Conservation (phyloP, 202 grass and related monocot species). For the Carex sylvatica region DNA sequence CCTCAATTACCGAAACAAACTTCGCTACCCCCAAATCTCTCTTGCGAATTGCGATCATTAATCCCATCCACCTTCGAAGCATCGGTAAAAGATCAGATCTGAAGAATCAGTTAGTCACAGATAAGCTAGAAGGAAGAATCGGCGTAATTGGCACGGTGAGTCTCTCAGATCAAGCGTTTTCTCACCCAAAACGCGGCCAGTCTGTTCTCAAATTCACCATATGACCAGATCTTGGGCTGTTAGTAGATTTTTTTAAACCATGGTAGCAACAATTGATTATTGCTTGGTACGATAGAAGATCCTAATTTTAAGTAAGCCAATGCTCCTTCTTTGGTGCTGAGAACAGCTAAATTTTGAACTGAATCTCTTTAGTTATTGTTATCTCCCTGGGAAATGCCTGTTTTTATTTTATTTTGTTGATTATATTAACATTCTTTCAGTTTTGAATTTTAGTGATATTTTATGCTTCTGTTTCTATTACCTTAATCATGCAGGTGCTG, state of each 20-base stretch:
- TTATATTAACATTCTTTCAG: not conserved
- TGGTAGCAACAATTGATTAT: not conserved
- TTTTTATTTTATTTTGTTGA: not conserved
- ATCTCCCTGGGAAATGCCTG: not conserved
- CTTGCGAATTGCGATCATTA: constrained; percentile 7
- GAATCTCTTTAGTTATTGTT: not conserved
- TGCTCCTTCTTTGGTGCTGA: not conserved
- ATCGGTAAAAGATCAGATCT: not conserved
- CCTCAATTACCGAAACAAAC: not conserved
- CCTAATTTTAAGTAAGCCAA: not conserved
- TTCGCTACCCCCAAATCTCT: not conserved
- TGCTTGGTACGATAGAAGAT: not conserved
- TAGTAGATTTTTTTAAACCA: not conserved
- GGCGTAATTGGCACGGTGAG: not conserved
- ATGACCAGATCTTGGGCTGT: not conserved
- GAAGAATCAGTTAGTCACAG: not conserved
- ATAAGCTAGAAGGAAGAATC: not conserved
- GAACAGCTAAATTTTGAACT: not conserved
- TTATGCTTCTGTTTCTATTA: not conserved
- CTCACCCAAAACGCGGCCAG: not conserved
- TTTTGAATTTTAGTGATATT: not conserved
- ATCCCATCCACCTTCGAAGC: not conserved
- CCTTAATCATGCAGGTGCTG: not conserved
- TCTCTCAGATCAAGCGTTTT: not conserved
- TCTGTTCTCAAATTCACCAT: not conserved